phyloP scores from a whole-genome alignment of 2,329 filamentous ascomycete species.

The Pseudocercospora cruenta region DNA sequence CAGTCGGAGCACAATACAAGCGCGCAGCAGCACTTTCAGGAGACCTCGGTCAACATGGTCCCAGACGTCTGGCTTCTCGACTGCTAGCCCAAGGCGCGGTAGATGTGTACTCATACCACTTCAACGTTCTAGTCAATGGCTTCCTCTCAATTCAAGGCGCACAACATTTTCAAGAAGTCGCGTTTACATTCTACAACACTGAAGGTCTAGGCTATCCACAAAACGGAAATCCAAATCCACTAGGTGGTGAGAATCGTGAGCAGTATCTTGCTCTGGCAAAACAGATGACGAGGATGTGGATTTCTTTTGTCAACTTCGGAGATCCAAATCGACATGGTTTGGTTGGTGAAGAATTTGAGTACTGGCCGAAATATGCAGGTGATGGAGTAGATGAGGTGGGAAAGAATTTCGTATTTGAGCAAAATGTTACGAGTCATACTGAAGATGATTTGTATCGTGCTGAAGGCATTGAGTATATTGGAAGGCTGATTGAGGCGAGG shows the following conservation, averaged over 20 bases:
- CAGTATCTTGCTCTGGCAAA: constrained; percentile 49
- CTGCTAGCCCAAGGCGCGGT: constrained; percentile 29
- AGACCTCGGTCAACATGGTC: constrained; percentile 27
- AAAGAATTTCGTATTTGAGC: constrained; percentile 56
- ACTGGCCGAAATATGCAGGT: constrained; percentile 52
- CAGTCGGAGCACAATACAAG: constrained; percentile 31
- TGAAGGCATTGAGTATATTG: constrained; percentile 45
- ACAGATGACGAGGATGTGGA: constrained; percentile 58
- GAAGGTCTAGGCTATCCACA: constrained; percentile 41
- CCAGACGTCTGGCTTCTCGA: constrained; percentile 26
- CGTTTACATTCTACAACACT: constrained; percentile 59
- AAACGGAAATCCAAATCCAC: constrained; percentile 28
- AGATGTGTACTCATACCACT: constrained; percentile 47
- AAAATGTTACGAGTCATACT: constrained; percentile 43
- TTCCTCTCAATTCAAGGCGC: constrained; percentile 32
- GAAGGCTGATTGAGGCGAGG: constrained; percentile 30
- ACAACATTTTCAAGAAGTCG: constrained; percentile 54
- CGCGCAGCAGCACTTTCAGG: constrained; percentile 27
- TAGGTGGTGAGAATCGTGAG: constrained; percentile 32
- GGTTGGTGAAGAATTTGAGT: constrained; percentile 28
- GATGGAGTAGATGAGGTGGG: constrained; percentile 33
- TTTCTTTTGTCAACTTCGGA: constrained; percentile 52
- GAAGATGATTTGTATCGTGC: constrained; percentile 53
- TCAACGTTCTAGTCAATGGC: constrained; percentile 47
- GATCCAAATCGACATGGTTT: constrained; percentile 43